Percentiles rank a stretch among this genome's conserved stretches.
phyloP scores from a whole-genome alignment of 371 early-diverging fungal species.

The Mortierella sp. region DNA sequence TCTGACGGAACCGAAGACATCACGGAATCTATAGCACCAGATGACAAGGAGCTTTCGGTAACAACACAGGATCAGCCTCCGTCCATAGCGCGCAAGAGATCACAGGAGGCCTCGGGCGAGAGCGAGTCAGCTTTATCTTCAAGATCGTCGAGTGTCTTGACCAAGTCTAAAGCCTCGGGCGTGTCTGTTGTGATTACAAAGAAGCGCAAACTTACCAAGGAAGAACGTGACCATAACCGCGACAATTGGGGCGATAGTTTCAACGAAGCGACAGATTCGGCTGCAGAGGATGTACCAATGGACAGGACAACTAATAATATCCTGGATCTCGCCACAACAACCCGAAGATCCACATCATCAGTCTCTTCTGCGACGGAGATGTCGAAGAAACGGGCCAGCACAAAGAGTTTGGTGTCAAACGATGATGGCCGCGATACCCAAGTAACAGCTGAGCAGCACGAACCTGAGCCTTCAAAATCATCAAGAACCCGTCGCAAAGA shows the following conservation, averaged over 20 bases:
- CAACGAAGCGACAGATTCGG: neutral
- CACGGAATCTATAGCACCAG: too few relatives aligned
- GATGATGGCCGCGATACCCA: too few relatives aligned
- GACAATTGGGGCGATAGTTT: neutral
- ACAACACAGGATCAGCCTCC: neutral
- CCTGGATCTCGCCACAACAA: neutral
- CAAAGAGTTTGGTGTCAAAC: too few relatives aligned
- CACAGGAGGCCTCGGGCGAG: neutral
- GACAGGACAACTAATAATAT: neutral
- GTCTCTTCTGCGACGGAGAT: too few relatives aligned
- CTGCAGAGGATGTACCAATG: conserved; percentile 1
- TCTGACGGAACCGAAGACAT: neutral
- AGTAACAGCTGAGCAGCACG: too few relatives aligned
- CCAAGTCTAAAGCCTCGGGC: neutral
- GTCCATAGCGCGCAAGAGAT: conserved; percentile 1
- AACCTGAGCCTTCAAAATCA: too few relatives aligned
- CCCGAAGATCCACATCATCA: neutral
- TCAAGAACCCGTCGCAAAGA: too few relatives aligned
- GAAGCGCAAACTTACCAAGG: conserved; percentile 17
- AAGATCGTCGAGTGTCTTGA: neutral
- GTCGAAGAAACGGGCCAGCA: too few relatives aligned
- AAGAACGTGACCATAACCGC: neutral
- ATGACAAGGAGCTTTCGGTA: neutral
- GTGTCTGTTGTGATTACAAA: conserved; percentile 21
- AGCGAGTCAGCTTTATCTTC: neutral